Conservation (phyloP, 2,329 filamentous ascomycete genomes). For the Alternaria atra region DNA sequence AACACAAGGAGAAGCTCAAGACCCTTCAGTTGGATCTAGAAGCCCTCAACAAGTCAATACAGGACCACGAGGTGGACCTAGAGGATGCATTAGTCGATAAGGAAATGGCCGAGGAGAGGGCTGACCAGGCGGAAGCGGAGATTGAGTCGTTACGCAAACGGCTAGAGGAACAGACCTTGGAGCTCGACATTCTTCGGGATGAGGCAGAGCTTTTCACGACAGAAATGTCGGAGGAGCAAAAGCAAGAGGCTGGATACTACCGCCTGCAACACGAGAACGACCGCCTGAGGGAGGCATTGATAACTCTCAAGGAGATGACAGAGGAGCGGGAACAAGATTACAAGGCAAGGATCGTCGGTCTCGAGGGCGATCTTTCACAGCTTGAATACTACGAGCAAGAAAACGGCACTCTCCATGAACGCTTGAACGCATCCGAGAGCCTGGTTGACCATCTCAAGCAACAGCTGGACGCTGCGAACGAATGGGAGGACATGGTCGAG, state of each 20-base stretch:
- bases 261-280: conserved; percentile 93
- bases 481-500: conserved; percentile 93
- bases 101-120: conserved; percentile 95
- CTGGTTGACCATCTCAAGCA: conserved; percentile 86
- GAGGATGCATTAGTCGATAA: conserved; percentile 90
- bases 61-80: conserved; percentile 83
- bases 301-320: conserved; percentile 85
- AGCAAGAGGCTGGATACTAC: conserved; percentile 84
- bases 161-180: conserved; percentile 84
- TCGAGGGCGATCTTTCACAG: conserved; percentile 45
- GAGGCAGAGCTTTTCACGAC: conserved; percentile 86
- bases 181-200: conserved; percentile 84
- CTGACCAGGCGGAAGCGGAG: conserved; percentile 82
- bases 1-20: conserved; percentile 79
- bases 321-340: conserved; percentile 85
- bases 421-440: conserved; percentile 74
- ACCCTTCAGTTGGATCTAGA: conserved; percentile 76
- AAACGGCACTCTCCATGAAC: conserved; percentile 74
- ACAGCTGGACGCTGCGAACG: conserved; percentile 87
- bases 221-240: conserved; percentile 88
- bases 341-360: conserved; percentile 58
- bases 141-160: conserved; percentile 78
- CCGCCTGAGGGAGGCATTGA: conserved; percentile 81
- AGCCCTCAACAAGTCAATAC: conserved; percentile 75
- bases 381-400: conserved; percentile 62